Evolutionary conservation across 169 alveolate species (phyloP), one percentile per base, ranked within the genome.

Genomic region (Eimeria praecox): DNA sequence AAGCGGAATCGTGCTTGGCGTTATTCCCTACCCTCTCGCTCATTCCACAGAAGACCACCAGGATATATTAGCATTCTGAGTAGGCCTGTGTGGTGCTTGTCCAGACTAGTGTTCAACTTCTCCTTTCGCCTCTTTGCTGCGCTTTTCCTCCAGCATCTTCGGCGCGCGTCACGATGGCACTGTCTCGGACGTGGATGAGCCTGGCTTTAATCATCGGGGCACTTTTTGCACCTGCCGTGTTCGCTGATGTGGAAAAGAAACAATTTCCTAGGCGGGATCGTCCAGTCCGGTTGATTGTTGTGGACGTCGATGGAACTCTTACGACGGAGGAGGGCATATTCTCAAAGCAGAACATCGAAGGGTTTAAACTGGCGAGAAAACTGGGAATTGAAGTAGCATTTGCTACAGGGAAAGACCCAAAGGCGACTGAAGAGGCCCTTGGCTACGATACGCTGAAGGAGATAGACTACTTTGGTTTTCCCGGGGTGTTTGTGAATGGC

Each of bases 401-500:
- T 44, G 80, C 62, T 27, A 87, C 94, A 0, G 94, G 94, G 49
- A 40, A 75, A 40, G 94, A 64, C 49, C 94, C 94, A 9, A 18
- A 64, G 42, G 56, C 62, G 9, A 49, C 71, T 35, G 62, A 87
- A 64, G 64, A 38, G 8, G 62, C 42, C 20, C n/a, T 87, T 38
- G 94, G 93, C 49, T 42, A 27, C 33, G 52, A 62, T 30, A 75
- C 82, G n/a, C 71, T 87, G 24, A 8, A 64, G 83, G 75, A 20
- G 35, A 54, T 49, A 8, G 78, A 38, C 78, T 85, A 85, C n/a
- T 33, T 62, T 40, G 92, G 92, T 24, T 85, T 52, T 56, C 94
- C 94, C 22, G 94, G 94, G 16, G 83, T 87, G 62, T 87, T 59
- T 49, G 71, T 87, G 64, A 87, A 87, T 75, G 94, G 94, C 80